Evolutionary conservation across 2,329 filamentous ascomycete genomes (phyloP).

Genomic region (Kalmusia sp.): DNA sequence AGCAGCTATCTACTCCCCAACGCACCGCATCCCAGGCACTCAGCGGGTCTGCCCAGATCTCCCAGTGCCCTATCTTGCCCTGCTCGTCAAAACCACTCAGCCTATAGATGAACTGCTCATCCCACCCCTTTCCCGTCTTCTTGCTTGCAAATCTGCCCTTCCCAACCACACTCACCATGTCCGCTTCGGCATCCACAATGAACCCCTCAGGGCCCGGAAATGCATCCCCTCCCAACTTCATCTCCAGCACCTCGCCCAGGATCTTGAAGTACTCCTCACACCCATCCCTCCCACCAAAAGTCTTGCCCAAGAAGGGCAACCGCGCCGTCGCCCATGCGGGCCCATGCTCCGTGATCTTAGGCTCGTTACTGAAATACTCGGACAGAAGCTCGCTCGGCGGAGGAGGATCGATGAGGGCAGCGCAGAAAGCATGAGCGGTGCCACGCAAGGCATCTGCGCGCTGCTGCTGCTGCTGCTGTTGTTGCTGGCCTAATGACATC

Average conservation of each 20-base stretch:
- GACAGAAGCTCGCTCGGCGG: conserved; percentile 32
- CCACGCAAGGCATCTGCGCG: conserved; percentile 22
- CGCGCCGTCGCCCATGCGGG: conserved; percentile 45
- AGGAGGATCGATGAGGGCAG: conserved; percentile 34
- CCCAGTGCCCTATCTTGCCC: conserved; percentile 51
- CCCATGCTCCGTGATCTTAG: conserved; percentile 52
- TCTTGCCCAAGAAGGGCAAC: conserved; percentile 50
- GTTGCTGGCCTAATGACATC: conserved; percentile 20
- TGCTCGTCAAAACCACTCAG: conserved; percentile 49
- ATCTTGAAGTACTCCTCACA: conserved; percentile 51
- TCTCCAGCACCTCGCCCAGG: conserved; percentile 41
- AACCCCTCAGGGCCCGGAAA: conserved; percentile 43
- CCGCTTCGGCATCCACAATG: conserved; percentile 46
- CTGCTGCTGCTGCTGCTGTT: conserved; percentile 15
- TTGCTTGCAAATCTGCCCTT: conserved; percentile 42
- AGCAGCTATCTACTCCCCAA: conserved; percentile 27
- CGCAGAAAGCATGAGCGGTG: conserved; percentile 36
- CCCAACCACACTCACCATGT: conserved; percentile 47
- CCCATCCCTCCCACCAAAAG: conserved; percentile 39
- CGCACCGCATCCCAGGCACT: conserved; percentile 53
- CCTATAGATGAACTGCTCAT: conserved; percentile 51
- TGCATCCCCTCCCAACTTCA: conserved; percentile 37
- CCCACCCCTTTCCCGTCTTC: conserved; percentile 50
- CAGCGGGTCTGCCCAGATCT: conserved; percentile 54
- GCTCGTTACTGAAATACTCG: conserved; percentile 32